These are phyloP conservation scores for Kwoniella dejecticola DNA, from an alignment of 768 basidiomycete genomes.

Conservation along the genomic window DNA sequence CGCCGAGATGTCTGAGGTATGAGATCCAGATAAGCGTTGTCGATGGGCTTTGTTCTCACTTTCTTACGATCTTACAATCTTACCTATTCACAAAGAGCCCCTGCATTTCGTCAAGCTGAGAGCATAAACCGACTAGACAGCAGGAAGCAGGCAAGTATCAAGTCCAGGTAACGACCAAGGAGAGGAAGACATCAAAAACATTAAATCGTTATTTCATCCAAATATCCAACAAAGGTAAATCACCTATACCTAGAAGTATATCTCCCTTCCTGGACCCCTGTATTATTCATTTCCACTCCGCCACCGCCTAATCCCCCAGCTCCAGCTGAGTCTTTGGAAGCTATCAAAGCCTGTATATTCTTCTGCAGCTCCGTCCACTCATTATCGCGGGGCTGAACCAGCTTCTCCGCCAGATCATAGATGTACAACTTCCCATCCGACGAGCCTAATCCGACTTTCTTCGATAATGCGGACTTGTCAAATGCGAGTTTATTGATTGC, in stretches of 20 bases:
- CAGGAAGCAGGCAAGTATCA: no score
- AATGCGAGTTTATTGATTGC: slow-evolving; percentile 95
- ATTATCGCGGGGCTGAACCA: slow-evolving; percentile 72
- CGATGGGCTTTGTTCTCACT: no score
- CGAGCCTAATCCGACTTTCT: slow-evolving; percentile 83
- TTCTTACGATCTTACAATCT: no score
- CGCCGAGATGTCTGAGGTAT: no score
- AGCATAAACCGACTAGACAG: no score
- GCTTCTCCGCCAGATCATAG: slow-evolving; percentile 92
- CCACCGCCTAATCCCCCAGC: neutral
- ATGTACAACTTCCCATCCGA: slow-evolving; percentile 91
- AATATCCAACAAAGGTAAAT: neutral
- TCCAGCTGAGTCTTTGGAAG: slow-evolving; percentile 2
- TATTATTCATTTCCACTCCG: neutral
- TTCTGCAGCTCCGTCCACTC: slow-evolving; percentile 95
- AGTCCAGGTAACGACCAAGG: no score
- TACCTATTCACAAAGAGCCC: no score
- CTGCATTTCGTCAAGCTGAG: no score
- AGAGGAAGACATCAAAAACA: no score
- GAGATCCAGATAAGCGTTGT: no score
- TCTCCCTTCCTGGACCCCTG: neutral
- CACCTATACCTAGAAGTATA: slow-evolving; percentile 4
- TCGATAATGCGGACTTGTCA: slow-evolving; percentile 79
- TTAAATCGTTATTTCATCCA: slow-evolving; percentile 1
- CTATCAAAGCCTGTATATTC: slow-evolving; percentile 68